These are phyloP conservation scores for Solanum etuberosum DNA, from an alignment of 257 asterid genomes.

Conservation along the genomic window DNA sequence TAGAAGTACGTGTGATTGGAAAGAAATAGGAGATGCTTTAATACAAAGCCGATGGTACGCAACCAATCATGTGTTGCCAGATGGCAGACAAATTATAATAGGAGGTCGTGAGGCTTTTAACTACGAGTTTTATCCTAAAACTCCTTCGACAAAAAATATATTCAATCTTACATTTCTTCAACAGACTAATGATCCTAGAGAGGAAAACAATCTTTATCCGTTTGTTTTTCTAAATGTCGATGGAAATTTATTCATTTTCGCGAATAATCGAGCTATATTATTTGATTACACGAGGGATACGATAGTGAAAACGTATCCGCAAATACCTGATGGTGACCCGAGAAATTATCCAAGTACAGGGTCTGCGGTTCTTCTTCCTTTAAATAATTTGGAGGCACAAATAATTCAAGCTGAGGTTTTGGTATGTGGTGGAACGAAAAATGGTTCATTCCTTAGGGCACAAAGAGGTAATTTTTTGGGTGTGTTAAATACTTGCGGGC, in stretches of 20 bases:
- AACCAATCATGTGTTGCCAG: conserved; percentile 30
- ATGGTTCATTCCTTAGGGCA: conserved; percentile 11
- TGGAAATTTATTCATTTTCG: conserved; percentile 35
- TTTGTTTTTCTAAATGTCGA: conserved; percentile 31
- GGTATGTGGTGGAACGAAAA: conserved; percentile 42
- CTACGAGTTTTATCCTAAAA: conserved; percentile 34
- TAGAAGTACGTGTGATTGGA: conserved; percentile 20
- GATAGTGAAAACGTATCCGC: conserved; percentile 22
- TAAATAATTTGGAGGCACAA: conserved; percentile 7
- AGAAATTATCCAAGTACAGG: conserved; percentile 40
- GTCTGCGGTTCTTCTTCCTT: conserved; percentile 32
- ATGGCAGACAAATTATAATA: conserved; percentile 22
- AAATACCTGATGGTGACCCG: conserved; percentile 25
- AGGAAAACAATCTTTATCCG: conserved; percentile 35
- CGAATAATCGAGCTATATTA: conserved; percentile 29
- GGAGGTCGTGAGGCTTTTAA: conserved; percentile 31
- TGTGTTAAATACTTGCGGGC: conserved; percentile 30
- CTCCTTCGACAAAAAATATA: background rate
- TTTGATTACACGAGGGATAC: conserved; percentile 7
- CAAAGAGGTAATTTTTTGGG: conserved; percentile 3
- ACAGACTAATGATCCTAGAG: conserved; percentile 14
- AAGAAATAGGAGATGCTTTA: background rate
- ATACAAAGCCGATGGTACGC: conserved; percentile 32
- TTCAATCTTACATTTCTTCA: conserved; percentile 18
- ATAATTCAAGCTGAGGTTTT: conserved; percentile 14